Evolutionary conservation across 108 stramenopile species (phyloP).

Genomic region (Skeletonema marinoi): DNA sequence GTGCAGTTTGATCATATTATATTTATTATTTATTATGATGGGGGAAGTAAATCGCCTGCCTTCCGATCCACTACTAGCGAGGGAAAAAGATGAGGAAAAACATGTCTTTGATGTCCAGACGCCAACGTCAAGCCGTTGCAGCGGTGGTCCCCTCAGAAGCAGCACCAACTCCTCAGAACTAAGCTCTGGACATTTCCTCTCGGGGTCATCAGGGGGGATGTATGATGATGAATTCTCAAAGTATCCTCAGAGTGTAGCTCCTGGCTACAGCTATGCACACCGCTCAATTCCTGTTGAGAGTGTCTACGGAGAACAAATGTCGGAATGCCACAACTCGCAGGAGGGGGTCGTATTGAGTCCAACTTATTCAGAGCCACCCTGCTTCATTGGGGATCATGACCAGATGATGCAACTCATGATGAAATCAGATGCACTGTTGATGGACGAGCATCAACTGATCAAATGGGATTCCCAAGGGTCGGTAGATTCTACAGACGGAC

Average conservation of each 20-base stretch:
- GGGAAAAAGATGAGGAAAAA: not conserved
- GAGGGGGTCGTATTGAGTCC: not conserved
- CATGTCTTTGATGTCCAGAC: not conserved
- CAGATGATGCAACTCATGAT: not conserved
- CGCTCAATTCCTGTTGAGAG: not conserved
- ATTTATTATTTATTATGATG: not conserved
- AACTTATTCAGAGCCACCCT: not conserved
- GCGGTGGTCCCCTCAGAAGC: not conserved
- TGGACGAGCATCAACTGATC: not conserved
- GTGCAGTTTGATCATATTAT: no score
- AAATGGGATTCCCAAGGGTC: not conserved
- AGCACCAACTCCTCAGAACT: not conserved
- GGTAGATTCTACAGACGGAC: not conserved
- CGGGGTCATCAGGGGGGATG: not conserved
- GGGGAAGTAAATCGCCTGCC: not conserved
- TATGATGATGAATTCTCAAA: not conserved
- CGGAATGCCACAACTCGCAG: not conserved
- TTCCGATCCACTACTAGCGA: not conserved
- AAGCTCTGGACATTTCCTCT: not conserved
- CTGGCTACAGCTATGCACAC: not conserved
- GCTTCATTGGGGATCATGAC: not conserved
- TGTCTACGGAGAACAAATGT: not conserved
- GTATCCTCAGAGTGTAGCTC: constrained; percentile 1
- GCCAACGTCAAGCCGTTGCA: not conserved
- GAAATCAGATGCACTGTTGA: not conserved